Percentiles rank a stretch among this genome's conserved stretches.
phyloP scores from a whole-genome alignment of 1,284 basidiomycete genomes.

The Veloboletus limbatus region DNA sequence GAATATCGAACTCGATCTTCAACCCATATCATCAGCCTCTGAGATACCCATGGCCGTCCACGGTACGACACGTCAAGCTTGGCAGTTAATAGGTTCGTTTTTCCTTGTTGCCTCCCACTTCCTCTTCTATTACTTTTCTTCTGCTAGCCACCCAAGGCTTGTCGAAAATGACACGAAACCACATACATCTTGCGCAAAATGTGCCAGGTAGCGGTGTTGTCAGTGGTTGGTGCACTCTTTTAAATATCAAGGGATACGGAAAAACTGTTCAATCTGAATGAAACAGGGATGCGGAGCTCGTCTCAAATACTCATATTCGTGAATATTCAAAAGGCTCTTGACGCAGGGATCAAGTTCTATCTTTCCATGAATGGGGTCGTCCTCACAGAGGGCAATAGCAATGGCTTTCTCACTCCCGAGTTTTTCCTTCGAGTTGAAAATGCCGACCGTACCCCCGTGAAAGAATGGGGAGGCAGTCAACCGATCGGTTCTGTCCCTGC shows the following conservation, averaged over 20 bases:
- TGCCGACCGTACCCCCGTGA: conserved; percentile 31
- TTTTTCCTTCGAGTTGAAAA: conserved; percentile 66
- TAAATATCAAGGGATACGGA: neutral
- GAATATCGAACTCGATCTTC: conserved; percentile 67
- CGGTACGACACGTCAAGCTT: conserved; percentile 67
- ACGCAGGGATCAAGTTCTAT: conserved; percentile 68
- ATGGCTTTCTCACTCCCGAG: conserved; percentile 51
- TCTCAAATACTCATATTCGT: conserved; percentile 77
- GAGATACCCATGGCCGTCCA: conserved; percentile 79
- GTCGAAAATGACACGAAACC: conserved; percentile 83
- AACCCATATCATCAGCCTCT: conserved; percentile 53
- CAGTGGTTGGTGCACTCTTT: conserved; percentile 55
- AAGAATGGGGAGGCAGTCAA: conserved; percentile 34
- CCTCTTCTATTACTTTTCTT: neutral
- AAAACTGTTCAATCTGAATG: neutral
- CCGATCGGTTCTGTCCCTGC: neutral
- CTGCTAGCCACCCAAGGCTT: conserved; percentile 62
- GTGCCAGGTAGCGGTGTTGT: conserved; percentile 60
- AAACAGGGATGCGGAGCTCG: conserved; percentile 70
- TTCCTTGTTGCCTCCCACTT: neutral
- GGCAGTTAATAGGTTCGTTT: conserved; percentile 59
- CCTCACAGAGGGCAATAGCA: conserved; percentile 68
- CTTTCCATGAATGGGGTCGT: conserved; percentile 84
- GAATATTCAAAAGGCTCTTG: conserved; percentile 68
- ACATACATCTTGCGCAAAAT: conserved; percentile 85